phyloP scores from a whole-genome alignment of 352 stramenopile species.

The Globisporangium abappressorium region DNA sequence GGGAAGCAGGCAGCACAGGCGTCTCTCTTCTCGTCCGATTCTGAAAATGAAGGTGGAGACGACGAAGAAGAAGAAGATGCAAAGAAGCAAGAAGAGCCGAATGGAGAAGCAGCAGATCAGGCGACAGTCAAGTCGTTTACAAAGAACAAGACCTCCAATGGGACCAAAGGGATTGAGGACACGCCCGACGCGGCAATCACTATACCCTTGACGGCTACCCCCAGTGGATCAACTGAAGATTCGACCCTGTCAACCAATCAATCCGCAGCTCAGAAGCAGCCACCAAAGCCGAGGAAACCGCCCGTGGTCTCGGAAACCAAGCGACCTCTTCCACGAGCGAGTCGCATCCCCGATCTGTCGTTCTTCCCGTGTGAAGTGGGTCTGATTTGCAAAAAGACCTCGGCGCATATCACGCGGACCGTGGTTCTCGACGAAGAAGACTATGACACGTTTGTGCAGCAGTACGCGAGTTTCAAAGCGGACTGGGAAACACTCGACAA shows the following conservation, averaged over 20 bases:
- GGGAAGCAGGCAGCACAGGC: not conserved
- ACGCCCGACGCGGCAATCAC: not conserved
- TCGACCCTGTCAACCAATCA: no score
- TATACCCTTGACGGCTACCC: not conserved
- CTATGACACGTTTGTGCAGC: constrained; percentile 50
- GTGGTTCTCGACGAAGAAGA: constrained; percentile 63
- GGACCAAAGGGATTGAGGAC: no score
- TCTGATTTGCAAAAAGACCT: constrained; percentile 55
- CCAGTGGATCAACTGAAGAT: not conserved
- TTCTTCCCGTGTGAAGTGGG: constrained; percentile 43
- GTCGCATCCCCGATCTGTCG: constrained; percentile 43
- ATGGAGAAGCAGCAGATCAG: not conserved
- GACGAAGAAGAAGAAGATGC: not conserved
- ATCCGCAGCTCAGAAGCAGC: not conserved
- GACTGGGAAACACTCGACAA: constrained; percentile 76
- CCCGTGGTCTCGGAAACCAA: constrained; percentile 11
- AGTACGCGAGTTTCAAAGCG: constrained; percentile 40
- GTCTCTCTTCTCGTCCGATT: constrained; percentile 17
- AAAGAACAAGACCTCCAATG: not conserved
- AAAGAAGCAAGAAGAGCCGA: not conserved
- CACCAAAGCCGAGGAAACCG: not conserved
- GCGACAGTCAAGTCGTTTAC: not conserved
- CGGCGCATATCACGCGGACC: constrained; percentile 44
- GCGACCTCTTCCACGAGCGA: constrained; percentile 29
- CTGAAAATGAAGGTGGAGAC: not conserved